Base-by-base conservation (phyloP, 2,329 filamentous ascomycete species). In the Fusarium hainanense region DNA sequence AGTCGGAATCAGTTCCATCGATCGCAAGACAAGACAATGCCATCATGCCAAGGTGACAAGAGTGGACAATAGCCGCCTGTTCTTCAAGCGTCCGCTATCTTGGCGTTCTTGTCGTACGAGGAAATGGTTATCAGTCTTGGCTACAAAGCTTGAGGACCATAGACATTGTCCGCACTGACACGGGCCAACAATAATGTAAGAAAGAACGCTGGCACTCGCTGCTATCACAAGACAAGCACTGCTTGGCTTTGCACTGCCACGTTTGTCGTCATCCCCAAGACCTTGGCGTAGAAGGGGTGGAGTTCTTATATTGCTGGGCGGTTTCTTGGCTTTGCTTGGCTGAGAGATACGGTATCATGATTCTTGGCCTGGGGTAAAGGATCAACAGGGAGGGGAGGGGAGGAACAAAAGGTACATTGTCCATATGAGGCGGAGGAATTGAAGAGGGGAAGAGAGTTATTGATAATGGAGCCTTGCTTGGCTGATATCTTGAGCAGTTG, bases 241-340 rank as follows among this genome's bases (percentile, higher is more conserved):
- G 37, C 54, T 44, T 61, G 44, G 51, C 49, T 48, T 52, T 75
- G 73, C 73, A 75, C 73, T 72, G 73, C 73, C 73, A 73, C 73
- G 60, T 59, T 66, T 74, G 68, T 72, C 70, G 66, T 66, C 68
- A 72, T 69, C 54, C 30, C 63, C 69, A 74, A 75, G 69, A 64
- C 51, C 72, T 75, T 75, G 73, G 73, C 73, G 49, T 21, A 20
- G 62, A 54, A 49, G 49, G 34, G 27, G 44, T 63, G 49, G 49
- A 58, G 28, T 63, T 54, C 48, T 66, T 59, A 32, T 18, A 51
- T 12, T 25, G 50, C 62, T 70, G 46, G 67, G 67, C 62, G 41
- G 32, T 63, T 32, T 32, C 67, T 69, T 55, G 63, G 67, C 43
- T 64, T 55, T 47, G n/a, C 66, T 47, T 54, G 49, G 43, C 42